These are phyloP conservation scores for Abortiporus biennis DNA, from an alignment of 1,284 basidiomycete species.

Conservation along the genomic window DNA sequence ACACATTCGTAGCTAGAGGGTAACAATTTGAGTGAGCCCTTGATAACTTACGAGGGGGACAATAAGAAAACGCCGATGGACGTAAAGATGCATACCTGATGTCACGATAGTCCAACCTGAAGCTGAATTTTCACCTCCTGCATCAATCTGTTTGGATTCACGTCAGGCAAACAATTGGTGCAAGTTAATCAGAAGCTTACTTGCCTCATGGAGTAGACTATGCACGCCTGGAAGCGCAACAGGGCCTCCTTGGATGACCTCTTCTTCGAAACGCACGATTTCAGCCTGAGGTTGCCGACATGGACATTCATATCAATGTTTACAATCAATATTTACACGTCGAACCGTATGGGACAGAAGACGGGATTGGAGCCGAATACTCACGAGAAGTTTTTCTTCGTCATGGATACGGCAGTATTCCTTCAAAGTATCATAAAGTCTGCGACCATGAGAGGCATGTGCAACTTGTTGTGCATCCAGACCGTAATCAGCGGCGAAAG, in stretches of 20 bases:
- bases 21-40: neutral
- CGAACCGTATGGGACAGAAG: neutral
- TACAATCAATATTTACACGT: too few relatives aligned
- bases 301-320: too few relatives aligned
- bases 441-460: constrained; percentile 65
- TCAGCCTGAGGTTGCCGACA: constrained; percentile 36
- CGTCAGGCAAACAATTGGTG: neutral
- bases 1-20: constrained; percentile 58
- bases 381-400: constrained; percentile 47
- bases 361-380: constrained; percentile 4
- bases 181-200: constrained; percentile 4
- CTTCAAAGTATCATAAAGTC: constrained; percentile 65
- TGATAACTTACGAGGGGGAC: neutral
- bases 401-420: constrained; percentile 62
- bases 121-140: constrained; percentile 22
- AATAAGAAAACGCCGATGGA: neutral
- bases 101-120: constrained; percentile 74
- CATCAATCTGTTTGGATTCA: constrained; percentile 17
- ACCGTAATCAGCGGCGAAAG: constrained; percentile 50
- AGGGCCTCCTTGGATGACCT: constrained; percentile 58
- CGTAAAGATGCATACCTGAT: constrained; percentile 41
- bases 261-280: constrained; percentile 57
- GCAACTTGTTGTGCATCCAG: constrained; percentile 44
- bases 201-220: constrained; percentile 42
- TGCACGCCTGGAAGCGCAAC: constrained; percentile 48